These are phyloP conservation scores for Colletotrichum scovillei DNA, from an alignment of 2,329 filamentous ascomycete genomes.

Conservation along the genomic window DNA sequence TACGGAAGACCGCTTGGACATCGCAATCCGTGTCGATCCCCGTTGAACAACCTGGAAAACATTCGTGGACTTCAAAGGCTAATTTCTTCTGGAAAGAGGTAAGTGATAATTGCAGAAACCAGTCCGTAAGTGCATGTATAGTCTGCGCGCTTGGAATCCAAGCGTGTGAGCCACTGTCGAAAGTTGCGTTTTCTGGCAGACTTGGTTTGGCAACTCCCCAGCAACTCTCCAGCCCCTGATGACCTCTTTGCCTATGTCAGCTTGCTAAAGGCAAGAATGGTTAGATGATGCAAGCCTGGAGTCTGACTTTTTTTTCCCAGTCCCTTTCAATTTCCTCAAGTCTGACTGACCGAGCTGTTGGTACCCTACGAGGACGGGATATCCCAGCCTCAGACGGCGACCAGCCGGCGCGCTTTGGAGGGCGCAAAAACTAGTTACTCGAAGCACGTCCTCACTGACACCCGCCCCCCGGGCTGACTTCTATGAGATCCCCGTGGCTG, in stretches of 20 bases:
- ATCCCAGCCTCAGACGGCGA: conserved; percentile 25
- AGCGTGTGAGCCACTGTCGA: not conserved
- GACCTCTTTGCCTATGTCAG: conserved; percentile 2
- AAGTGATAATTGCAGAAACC: not conserved
- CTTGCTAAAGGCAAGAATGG: not conserved
- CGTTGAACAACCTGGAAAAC: not conserved
- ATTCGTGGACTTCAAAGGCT: not conserved
- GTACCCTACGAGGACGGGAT: conserved; percentile 24
- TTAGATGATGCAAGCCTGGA: conserved; percentile 3
- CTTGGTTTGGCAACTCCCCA: not conserved
- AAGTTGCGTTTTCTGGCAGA: conserved; percentile 1
- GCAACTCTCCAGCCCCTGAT: not conserved
- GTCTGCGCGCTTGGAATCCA: not conserved
- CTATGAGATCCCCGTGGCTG: not conserved
- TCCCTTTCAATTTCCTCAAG: conserved; percentile 4
- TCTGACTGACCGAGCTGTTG: conserved; percentile 6
- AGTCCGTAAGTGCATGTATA: not conserved
- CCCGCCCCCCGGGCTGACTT: not conserved
- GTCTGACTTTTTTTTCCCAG: not conserved
- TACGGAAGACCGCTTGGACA: not conserved
- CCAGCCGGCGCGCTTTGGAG: not conserved
- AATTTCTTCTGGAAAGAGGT: not conserved
- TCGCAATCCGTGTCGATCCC: not conserved
- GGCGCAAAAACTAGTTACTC: not conserved
- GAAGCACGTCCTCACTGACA: not conserved